Evolutionary conservation across 1,284 basidiomycete species (phyloP).

Genomic region (Ceratobasidium sp.): DNA sequence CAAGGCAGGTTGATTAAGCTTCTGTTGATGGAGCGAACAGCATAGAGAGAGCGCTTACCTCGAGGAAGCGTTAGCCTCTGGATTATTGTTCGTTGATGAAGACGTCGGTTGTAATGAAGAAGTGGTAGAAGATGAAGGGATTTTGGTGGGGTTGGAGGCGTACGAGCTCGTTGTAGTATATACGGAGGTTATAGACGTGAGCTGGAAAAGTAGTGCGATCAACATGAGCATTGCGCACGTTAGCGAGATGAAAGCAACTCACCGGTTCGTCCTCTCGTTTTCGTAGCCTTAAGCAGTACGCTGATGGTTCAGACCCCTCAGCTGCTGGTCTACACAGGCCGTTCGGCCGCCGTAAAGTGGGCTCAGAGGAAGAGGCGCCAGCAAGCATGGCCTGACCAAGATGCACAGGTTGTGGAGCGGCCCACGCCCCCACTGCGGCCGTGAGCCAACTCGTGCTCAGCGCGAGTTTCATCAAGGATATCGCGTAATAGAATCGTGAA

Average conservation of each 20-base stretch:
- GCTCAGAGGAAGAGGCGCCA: background rate
- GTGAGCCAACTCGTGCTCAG: conserved; percentile 35
- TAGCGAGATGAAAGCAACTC: conserved; percentile 32
- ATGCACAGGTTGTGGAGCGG: conserved; percentile 18
- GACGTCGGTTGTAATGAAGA: conserved; percentile 1
- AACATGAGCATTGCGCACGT: background rate
- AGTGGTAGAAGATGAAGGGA: background rate
- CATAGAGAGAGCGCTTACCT: background rate
- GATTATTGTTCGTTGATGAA: background rate
- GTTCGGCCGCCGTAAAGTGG: background rate
- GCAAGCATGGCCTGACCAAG: conserved; percentile 5
- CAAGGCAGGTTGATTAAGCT: conserved; percentile 29
- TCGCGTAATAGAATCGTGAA: conserved; percentile 14
- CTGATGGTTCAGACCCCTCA: background rate
- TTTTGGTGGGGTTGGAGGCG: background rate
- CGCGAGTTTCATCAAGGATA: conserved; percentile 34
- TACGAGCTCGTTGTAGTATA: background rate
- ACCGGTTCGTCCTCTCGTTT: conserved; percentile 8
- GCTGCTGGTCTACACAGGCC: background rate
- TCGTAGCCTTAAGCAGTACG: background rate
- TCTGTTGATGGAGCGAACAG: background rate
- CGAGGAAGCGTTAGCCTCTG: background rate
- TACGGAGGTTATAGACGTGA: background rate
- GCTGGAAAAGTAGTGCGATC: background rate
- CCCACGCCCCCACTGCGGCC: conserved; percentile 5